Evolutionary conservation across 192 early-diverging fungal genomes (phyloP).

Genomic region (Umbelopsis vinacea): DNA sequence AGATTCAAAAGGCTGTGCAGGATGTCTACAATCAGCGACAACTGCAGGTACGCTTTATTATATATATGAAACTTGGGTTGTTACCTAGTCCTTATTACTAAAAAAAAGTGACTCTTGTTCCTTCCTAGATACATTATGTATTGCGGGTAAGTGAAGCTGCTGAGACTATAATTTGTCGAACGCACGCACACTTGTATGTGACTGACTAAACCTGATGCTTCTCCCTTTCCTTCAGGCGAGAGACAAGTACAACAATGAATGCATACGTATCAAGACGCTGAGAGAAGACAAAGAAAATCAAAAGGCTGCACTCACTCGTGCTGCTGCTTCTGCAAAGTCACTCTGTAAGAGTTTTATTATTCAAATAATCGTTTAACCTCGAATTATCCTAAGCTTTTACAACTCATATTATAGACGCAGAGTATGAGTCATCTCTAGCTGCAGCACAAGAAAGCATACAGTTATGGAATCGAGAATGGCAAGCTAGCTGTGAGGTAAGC

Average conservation of each 20-base stretch:
- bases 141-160: not conserved
- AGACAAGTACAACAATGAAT: constrained; percentile 21
- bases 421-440: constrained; percentile 47
- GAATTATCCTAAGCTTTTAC: not conserved
- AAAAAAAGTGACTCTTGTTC: not conserved
- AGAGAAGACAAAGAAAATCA: constrained; percentile 15
- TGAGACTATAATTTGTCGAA: not conserved
- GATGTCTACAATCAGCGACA: constrained; percentile 13
- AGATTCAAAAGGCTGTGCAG: not conserved
- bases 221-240: not conserved
- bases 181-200: too few species aligned
- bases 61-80: not conserved
- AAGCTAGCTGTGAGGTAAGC: constrained; percentile 46
- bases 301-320: constrained; percentile 3
- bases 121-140: constrained; percentile 17
- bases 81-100: not conserved
- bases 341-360: too few species aligned
- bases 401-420: constrained; percentile 27
- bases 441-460: constrained; percentile 38
- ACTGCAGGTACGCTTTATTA: not conserved
- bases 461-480: constrained; percentile 51
- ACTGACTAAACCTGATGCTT: too few species aligned
- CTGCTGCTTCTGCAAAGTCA: constrained; percentile 15
- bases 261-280: not conserved
- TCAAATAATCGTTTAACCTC: too few species aligned